Base-by-base conservation (phyloP, 148 eudicot genomes). In the Rhododendron simsii region DNA sequence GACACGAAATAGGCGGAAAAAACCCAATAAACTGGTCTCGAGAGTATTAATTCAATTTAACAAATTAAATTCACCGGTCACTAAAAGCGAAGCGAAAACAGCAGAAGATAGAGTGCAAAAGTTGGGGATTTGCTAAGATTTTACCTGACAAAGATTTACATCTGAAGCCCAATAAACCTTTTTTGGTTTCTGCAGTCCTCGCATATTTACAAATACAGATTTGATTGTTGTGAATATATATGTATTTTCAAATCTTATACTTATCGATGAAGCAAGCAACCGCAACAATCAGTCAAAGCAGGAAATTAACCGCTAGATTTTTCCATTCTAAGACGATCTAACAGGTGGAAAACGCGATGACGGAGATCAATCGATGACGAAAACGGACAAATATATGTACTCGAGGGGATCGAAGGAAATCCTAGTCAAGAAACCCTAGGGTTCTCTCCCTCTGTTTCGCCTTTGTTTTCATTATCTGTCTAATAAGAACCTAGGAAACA, bases 91-190 rank as follows among this genome's bases (percentile, higher is more conserved):
- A 81, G 5, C 10, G 47, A 78, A 80, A 79, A 26, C 65, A 59
- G 12, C 20, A 81, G 16, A 81, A 81, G 11, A 47, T 14, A 82
- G 28, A 82, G 28, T 47, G 23, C 47, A 55, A 30, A 61, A 57
- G 21, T 63, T 33, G 21, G 69, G 67, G 45, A 41, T 59, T 87
- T 83, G 47, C 73, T 16, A 84, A 61, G 61, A 13, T 83, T 89
- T 14, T 92, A 95, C 96, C 96, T 93, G 94, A 95, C 95, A 94
- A 83, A 94, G 98, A 90, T 90, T 91, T 76, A 86, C 91, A 88
- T 93, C 94, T 55, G 94, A 90, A 74, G 95, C 92, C 98, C 98
- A 93, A 47, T 91, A 87, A 86, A 94, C 93, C 92, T 90, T 90
- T 93, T 93, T 94, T 69, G 95, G 92, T 90, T 92, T 93, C 90